A percentile compares a stretch with the other conserved stretches of the same genome.
phyloP scores from a whole-genome alignment of 176 grass and related monocot species.

The Carex kokanica region DNA sequence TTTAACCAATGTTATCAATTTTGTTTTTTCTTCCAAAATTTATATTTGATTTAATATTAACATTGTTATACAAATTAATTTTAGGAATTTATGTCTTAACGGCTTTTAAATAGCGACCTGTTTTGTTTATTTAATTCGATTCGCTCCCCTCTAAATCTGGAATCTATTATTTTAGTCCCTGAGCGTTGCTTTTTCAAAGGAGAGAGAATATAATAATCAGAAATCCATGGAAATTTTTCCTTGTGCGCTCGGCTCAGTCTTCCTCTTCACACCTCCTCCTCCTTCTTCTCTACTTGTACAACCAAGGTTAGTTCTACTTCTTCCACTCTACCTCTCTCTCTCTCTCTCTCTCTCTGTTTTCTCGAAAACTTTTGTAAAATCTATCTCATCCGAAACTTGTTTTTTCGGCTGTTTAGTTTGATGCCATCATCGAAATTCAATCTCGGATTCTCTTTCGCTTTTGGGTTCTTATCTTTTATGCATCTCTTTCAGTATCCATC shows the following conservation, averaged over 20 bases:
- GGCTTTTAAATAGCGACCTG: background rate
- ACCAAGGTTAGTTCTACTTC: conserved; percentile 22
- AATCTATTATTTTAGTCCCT: conserved; percentile 40
- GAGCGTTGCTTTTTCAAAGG: conserved; percentile 26
- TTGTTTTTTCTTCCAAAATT: too few species aligned
- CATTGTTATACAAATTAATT: too few species aligned
- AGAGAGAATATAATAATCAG: conserved; percentile 23
- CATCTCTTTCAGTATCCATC: background rate
- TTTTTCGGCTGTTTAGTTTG: conserved; percentile 1
- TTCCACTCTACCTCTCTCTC: background rate
- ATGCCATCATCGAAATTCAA: conserved; percentile 24
- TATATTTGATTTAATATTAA: too few species aligned
- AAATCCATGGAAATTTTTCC: conserved; percentile 11
- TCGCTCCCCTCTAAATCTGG: conserved; percentile 14
- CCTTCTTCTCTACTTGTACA: background rate
- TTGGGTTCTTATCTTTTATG: conserved; percentile 2
- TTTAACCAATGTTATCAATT: too few species aligned
- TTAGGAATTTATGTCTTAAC: too few species aligned
- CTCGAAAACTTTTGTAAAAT: background rate
- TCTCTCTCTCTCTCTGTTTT: conserved; percentile 14
- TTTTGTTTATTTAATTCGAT: conserved; percentile 16
- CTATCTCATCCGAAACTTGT: background rate
- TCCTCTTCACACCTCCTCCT: conserved; percentile 25
- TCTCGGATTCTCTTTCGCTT: conserved; percentile 15
- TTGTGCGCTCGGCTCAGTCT: background rate